These are phyloP conservation scores for Nidularia pulvinata DNA, from an alignment of 768 basidiomycete species.

Conservation along the genomic window DNA sequence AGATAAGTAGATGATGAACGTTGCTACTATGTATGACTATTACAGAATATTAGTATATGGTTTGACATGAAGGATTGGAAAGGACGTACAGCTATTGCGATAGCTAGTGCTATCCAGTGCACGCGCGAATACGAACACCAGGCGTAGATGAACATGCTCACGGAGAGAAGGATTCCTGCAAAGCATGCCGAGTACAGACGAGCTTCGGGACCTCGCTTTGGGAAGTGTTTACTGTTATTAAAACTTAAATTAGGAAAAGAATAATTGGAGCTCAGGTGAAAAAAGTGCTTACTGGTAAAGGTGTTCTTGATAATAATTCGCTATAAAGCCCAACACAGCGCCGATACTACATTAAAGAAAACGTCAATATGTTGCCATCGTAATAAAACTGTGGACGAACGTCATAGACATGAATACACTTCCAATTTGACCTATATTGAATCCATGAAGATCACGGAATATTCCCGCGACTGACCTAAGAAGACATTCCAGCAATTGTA, in stretches of 20 bases:
- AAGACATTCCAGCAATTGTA: background rate
- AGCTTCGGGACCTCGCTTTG: slow-evolving; percentile 49
- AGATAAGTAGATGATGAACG: slow-evolving; percentile 57
- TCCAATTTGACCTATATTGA: slow-evolving; percentile 59
- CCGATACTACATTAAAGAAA: slow-evolving; percentile 43
- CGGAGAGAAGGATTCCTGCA: slow-evolving; percentile 52
- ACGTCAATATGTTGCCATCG: background rate
- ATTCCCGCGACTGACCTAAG: slow-evolving; percentile 54
- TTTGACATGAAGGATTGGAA: slow-evolving; percentile 4
- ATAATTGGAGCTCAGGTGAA: background rate
- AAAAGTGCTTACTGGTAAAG: slow-evolving; percentile 40
- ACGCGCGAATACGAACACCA: slow-evolving; percentile 59
- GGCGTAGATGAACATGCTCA: slow-evolving; percentile 70
- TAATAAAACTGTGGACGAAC: slow-evolving; percentile 28
- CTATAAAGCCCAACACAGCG: slow-evolving; percentile 43
- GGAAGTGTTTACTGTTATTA: slow-evolving; percentile 23
- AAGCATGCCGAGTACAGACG: slow-evolving; percentile 58
- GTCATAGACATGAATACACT: slow-evolving; percentile 56
- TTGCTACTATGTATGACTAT: slow-evolving; percentile 46
- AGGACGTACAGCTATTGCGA: slow-evolving; percentile 45
- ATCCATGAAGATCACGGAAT: slow-evolving; percentile 56
- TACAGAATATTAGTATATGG: background rate
- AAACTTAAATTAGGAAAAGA: background rate
- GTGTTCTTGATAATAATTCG: slow-evolving; percentile 45
- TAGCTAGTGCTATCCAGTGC: slow-evolving; percentile 60